phyloP scores from a whole-genome alignment of 495 filamentous ascomycete species.

The Penicillium flavigenum region DNA sequence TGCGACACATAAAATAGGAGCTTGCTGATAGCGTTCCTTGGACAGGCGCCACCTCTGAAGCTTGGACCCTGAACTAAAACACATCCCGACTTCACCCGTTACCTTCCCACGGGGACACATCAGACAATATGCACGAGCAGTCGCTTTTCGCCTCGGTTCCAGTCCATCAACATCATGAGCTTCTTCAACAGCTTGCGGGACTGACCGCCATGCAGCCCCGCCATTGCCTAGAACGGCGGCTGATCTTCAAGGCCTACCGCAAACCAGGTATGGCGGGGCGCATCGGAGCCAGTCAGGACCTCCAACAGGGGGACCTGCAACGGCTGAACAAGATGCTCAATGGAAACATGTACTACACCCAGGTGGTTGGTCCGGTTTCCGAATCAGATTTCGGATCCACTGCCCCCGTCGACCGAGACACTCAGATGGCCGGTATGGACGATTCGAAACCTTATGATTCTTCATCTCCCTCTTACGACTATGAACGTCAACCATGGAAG shows the following conservation, averaged over 20 bases:
- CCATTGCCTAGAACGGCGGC: constrained; percentile 57
- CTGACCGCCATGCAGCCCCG: constrained; percentile 66
- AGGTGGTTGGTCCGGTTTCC: constrained; percentile 45
- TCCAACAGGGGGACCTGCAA: constrained; percentile 43
- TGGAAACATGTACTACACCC: constrained; percentile 52
- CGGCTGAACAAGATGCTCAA: constrained; percentile 50
- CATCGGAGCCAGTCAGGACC: constrained; percentile 45
- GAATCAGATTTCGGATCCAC: constrained; percentile 35
- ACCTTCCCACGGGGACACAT: constrained; percentile 7
- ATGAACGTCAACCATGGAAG: constrained; percentile 45
- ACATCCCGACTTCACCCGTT: constrained; percentile 32
- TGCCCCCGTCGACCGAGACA: constrained; percentile 26
- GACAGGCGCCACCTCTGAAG: constrained; percentile 11
- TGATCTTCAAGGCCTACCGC: constrained; percentile 64
- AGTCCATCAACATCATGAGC: constrained; percentile 51
- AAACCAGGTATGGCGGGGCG: constrained; percentile 42
- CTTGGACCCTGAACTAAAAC: constrained; percentile 31
- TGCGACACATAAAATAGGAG: constrained; percentile 18
- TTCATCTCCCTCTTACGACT: constrained; percentile 29
- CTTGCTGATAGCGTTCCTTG: constrained; percentile 15
- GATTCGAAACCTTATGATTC: constrained; percentile 4
- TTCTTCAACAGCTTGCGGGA: constrained; percentile 66
- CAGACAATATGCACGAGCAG: constrained; percentile 45
- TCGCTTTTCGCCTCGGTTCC: constrained; percentile 51
- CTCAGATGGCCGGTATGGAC: constrained; percentile 35